Evolutionary conservation across 208 protist species (phyloP).

Genomic region (Acanthamoeba sp.): DNA sequence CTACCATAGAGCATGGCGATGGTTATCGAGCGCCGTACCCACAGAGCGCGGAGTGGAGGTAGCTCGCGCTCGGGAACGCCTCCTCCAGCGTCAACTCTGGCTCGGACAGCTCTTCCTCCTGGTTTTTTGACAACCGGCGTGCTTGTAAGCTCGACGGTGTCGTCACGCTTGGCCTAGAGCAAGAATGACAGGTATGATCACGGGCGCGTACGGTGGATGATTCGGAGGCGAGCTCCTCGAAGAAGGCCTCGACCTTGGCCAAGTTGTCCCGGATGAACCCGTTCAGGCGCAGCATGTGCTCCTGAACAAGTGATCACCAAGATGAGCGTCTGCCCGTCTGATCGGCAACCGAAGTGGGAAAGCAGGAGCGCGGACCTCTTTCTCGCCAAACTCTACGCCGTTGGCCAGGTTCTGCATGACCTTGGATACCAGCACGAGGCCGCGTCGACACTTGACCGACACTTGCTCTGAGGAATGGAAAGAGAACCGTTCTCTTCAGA

Average conservation of each 20-base stretch:
- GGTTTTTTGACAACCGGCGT: too few relatives aligned
- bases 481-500: too few relatives aligned
- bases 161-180: too few relatives aligned
- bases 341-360: too few relatives aligned
- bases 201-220: not conserved
- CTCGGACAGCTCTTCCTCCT: not conserved
- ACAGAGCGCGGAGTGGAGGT: not conserved
- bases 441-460: not conserved
- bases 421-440: slow-evolving; percentile 53
- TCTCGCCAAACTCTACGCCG: slow-evolving; percentile 59
- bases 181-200: too few relatives aligned
- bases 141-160: too few relatives aligned
- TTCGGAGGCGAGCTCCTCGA: not conserved
- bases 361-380: not conserved
- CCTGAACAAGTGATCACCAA: not conserved
- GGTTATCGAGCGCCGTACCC: not conserved
- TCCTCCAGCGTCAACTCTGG: not conserved
- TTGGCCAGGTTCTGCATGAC: slow-evolving; percentile 67
- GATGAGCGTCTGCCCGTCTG: not conserved
- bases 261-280: not conserved
- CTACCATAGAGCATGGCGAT: too few relatives aligned
- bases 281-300: slow-evolving; percentile 9
- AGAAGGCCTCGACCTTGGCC: not conserved
- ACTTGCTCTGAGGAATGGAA: not conserved
- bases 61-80: not conserved